Conservation (phyloP, 2,329 filamentous ascomycete genomes). For the Colletotrichum spinosum region DNA sequence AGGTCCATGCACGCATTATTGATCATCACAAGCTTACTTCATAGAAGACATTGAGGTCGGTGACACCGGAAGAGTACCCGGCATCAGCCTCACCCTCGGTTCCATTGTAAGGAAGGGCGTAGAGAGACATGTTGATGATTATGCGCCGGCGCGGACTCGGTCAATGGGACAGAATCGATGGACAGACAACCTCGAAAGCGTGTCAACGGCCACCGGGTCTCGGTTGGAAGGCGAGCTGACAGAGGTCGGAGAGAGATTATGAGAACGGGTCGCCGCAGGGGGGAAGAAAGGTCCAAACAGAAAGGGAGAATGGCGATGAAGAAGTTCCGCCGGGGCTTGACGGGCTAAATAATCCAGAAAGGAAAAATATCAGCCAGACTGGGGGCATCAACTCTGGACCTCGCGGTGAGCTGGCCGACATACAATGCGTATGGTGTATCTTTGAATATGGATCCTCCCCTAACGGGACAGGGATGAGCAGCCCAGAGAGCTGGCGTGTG, state of each 20-base stretch:
- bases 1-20: conserved; percentile 11
- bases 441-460: conserved; percentile 24
- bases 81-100: conserved; percentile 60
- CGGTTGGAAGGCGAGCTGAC: conserved; percentile 13
- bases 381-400: conserved; percentile 15
- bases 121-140: conserved; percentile 47
- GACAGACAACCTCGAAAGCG: conserved; percentile 4
- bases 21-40: conserved; percentile 63
- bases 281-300: neutral
- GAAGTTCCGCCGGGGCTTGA: conserved; percentile 23
- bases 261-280: conserved; percentile 6
- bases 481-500: conserved; percentile 27
- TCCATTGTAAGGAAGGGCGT: conserved; percentile 61
- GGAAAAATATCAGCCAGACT: conserved; percentile 4
- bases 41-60: conserved; percentile 88
- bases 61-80: conserved; percentile 63
- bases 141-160: conserved; percentile 22
- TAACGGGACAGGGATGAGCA: conserved; percentile 26
- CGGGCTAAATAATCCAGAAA: conserved; percentile 33
- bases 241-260: conserved; percentile 5
- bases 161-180: conserved; percentile 13
- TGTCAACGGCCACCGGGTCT: conserved; percentile 28
- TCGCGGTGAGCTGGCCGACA: conserved; percentile 23
- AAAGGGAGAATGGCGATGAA: neutral
- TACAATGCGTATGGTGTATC: conserved; percentile 15